Evolutionary conservation across 1,284 basidiomycete genomes (phyloP).

Genomic region (Clitocybe nebularis): DNA sequence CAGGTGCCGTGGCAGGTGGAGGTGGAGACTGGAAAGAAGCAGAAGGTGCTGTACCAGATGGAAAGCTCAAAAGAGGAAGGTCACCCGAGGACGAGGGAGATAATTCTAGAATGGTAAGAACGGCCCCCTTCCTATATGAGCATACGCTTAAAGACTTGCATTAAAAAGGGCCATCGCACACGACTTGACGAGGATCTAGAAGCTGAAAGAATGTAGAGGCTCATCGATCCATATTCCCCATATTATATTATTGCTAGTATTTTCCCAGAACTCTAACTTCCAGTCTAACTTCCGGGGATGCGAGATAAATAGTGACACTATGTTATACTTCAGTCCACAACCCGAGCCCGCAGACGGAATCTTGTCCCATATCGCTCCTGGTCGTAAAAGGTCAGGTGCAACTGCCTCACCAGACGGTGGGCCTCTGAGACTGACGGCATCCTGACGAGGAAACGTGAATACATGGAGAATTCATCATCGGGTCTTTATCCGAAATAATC

Average conservation of each 20-base stretch:
- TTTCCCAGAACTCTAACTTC: constrained; percentile 1
- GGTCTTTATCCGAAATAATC: constrained; percentile 24
- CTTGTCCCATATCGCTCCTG: constrained; percentile 33
- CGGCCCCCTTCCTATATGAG: background rate
- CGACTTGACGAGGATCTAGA: constrained; percentile 60
- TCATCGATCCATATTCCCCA: constrained; percentile 13
- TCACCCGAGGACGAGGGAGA: constrained; percentile 72
- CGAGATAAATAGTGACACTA: constrained; percentile 1
- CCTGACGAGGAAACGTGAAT: constrained; percentile 51
- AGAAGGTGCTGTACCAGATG: constrained; percentile 33
- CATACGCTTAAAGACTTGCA: background rate
- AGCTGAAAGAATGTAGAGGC: constrained; percentile 58
- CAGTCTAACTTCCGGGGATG: background rate
- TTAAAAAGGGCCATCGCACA: constrained; percentile 43
- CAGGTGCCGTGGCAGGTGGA: constrained; percentile 79
- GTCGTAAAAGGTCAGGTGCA: constrained; percentile 56
- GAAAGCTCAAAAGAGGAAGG: constrained; percentile 57
- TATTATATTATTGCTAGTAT: constrained; percentile 19
- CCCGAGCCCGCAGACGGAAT: constrained; percentile 50
- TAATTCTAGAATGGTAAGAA: constrained; percentile 47
- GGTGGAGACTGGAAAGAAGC: constrained; percentile 80
- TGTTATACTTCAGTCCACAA: constrained; percentile 53
- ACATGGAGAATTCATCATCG: constrained; percentile 35
- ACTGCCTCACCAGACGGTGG: constrained; percentile 54
- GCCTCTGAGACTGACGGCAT: constrained; percentile 58